Evolutionary conservation across 805 yeast genomes (phyloP).

Genomic region (Yarrowia porcina): DNA sequence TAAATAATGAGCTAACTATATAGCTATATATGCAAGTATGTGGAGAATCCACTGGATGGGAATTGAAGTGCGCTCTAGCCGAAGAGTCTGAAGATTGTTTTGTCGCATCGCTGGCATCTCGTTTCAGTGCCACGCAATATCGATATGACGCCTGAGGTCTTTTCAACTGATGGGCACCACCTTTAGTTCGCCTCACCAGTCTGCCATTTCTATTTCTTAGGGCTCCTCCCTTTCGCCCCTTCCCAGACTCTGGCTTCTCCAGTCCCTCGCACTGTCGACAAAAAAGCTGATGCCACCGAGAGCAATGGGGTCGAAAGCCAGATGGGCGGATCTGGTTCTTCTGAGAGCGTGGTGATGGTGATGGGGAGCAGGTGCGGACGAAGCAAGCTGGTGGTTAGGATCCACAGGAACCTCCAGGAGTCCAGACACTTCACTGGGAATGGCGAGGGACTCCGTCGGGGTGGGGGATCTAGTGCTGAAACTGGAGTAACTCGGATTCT

Average conservation of each 20-base stretch:
- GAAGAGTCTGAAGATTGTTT: too few relatives aligned
- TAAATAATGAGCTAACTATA: background rate
- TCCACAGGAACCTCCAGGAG: background rate
- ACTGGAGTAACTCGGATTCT: background rate
- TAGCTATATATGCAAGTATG: background rate
- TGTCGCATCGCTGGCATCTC: too few relatives aligned
- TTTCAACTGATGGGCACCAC: too few relatives aligned
- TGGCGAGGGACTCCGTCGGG: background rate
- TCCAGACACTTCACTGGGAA: conserved; percentile 1
- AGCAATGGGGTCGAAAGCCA: background rate
- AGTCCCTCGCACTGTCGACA: background rate
- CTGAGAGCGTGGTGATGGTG: conserved; percentile 2
- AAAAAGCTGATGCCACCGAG: background rate
- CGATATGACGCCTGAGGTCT: too few relatives aligned
- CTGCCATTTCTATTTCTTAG: background rate
- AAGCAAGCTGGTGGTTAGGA: background rate
- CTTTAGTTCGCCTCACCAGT: too few relatives aligned
- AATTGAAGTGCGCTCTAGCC: background rate
- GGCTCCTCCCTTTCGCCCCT: background rate
- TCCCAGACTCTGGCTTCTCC: background rate
- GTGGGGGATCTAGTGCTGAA: background rate
- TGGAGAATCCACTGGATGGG: background rate
- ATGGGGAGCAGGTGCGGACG: background rate
- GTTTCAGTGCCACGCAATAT: too few relatives aligned
- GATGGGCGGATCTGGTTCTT: background rate